Evolutionary conservation across 768 basidiomycete genomes (phyloP), one percentile per base, ranked within the genome.

Genomic region (Xerocomellus chrysenteron): DNA sequence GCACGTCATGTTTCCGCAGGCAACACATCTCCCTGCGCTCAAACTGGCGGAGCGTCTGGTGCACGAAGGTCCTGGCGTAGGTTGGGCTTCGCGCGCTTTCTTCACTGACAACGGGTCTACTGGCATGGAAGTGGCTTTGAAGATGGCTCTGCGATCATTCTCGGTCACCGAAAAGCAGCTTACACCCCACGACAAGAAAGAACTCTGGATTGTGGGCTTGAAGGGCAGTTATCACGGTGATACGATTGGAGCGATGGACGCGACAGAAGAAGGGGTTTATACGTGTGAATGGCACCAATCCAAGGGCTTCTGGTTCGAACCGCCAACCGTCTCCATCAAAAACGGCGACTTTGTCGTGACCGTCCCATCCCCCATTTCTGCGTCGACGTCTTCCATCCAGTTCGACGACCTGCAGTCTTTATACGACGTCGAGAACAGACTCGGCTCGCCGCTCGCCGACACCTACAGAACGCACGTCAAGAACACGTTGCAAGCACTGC

Each of bases 231-330:
- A 98, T 74, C 96, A 98, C 65, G 96, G 96, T 2, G 96, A 98
- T 71, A 98, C 96, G 13, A 95, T 98, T 58, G 96, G 96, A 0
- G 87, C 88, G 2, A 98, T 98, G 96, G 92, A 98, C 62, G 95
- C 96, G 8, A 90, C 85, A 60, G 87, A 90, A 66, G 92, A 95
- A 64, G 90, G 92, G 10, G 87, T 95, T 2, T 98, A 89, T 71
- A 90, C 89, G 1, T 97, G 94, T 61, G 96, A 98, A 70, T 98
- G 96, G 95, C 94, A 98, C 69, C 75, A 87, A 52, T 88, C 92
- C 7, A 87, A 92, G 67, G 96, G 96, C 0, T 88, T 82, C 64
- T 98, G 96, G 96, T 85, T 98, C 63, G 92, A 95, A 11, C 87
- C 94, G 9, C 94, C 96, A 0, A 85, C 84, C 2, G 79, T 98